These are phyloP conservation scores for Reticulascus tulasneorum DNA, from an alignment of 2,329 filamentous ascomycete genomes.

Conservation along the genomic window DNA sequence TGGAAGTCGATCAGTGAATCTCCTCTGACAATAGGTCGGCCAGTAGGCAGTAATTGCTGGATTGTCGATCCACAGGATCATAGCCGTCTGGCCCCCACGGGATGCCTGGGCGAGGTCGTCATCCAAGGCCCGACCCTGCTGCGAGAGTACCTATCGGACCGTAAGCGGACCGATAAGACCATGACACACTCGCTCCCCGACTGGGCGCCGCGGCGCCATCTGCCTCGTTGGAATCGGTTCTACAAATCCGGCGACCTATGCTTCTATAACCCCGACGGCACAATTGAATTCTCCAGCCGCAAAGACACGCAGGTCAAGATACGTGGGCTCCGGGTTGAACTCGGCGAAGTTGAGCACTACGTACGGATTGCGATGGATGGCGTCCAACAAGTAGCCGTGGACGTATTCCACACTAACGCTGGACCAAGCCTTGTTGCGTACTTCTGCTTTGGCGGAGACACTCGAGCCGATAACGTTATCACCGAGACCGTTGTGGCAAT, in stretches of 20 bases:
- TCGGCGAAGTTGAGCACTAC: conserved; percentile 19
- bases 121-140: conserved; percentile 20
- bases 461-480: neutral
- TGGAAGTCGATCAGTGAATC: neutral
- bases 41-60: conserved; percentile 11
- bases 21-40: neutral
- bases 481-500: too few relatives aligned
- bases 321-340: conserved; percentile 39
- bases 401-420: neutral
- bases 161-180: neutral
- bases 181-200: neutral
- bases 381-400: neutral
- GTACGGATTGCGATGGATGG: neutral
- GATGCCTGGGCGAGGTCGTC: conserved; percentile 20
- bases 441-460: neutral
- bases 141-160: conserved; percentile 14
- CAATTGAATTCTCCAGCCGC: conserved; percentile 5
- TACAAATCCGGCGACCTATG: conserved; percentile 7
- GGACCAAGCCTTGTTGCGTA: conserved; percentile 1
- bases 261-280: neutral
- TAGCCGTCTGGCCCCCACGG: conserved; percentile 16
- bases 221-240: neutral
- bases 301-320: conserved; percentile 40
- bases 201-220: neutral
- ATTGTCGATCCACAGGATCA: conserved; percentile 18